Conservation (phyloP, 108 stramenopile genomes). For the Discostella pseudostelligera region DNA sequence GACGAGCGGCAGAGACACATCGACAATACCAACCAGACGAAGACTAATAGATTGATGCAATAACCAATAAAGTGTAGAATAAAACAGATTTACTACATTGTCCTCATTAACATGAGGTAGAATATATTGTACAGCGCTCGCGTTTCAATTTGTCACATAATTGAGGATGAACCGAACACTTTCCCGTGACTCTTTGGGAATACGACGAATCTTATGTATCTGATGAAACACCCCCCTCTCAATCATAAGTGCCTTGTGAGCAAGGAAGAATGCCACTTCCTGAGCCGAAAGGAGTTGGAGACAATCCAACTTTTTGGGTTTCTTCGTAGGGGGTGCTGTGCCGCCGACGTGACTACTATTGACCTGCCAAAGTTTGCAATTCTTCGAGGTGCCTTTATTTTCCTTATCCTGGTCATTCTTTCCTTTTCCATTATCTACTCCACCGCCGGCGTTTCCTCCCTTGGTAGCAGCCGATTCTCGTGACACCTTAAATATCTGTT, state of each 20-base stretch:
- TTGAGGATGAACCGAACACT: constrained; percentile 24
- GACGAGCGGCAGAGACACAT: no score
- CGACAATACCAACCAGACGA: no score
- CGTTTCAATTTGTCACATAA: constrained; percentile 16
- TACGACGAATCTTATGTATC: constrained; percentile 77
- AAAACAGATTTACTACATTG: neutral
- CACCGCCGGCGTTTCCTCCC: constrained; percentile 11
- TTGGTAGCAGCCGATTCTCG: constrained; percentile 51
- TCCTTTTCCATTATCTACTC: constrained; percentile 7
- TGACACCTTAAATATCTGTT: constrained; percentile 86
- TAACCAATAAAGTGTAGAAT: neutral
- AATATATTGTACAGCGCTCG: constrained; percentile 1
- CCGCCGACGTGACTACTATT: neutral
- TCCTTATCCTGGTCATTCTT: constrained; percentile 23
- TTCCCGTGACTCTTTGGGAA: constrained; percentile 41
- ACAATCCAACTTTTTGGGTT: constrained; percentile 66
- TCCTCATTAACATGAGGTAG: no score
- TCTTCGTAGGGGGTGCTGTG: constrained; percentile 6
- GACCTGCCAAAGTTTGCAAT: neutral
- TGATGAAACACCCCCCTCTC: constrained; percentile 75
- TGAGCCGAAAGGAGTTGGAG: constrained; percentile 67
- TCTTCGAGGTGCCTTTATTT: constrained; percentile 2
- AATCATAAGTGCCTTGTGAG: constrained; percentile 79
- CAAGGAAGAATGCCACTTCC: constrained; percentile 76
- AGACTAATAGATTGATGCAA: neutral